These are phyloP conservation scores for Helminthosporium solani DNA, from an alignment of 2,329 filamentous ascomycete species.

Conservation along the genomic window DNA sequence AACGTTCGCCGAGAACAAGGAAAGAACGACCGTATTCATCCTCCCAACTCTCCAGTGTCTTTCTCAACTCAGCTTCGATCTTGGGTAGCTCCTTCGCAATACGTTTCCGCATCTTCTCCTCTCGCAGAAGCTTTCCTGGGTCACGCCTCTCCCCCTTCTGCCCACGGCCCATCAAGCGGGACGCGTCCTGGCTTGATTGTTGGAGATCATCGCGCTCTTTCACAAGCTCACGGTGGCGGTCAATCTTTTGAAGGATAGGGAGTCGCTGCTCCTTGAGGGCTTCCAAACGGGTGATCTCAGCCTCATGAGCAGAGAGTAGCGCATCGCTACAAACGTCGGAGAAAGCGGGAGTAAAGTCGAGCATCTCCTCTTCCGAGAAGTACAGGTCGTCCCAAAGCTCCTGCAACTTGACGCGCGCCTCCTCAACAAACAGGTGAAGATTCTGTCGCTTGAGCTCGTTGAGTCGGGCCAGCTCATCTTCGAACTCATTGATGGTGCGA, in stretches of 20 bases:
- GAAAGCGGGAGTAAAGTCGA: conserved; percentile 95
- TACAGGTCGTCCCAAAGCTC: conserved; percentile 94
- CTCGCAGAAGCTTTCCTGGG: conserved; percentile 85
- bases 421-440: conserved; percentile 92
- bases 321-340: conserved; percentile 97
- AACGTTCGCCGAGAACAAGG: conserved; percentile 86
- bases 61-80: conserved; percentile 79
- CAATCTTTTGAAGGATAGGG: conserved; percentile 78
- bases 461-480: conserved; percentile 81
- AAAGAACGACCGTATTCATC: conserved; percentile 93
- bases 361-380: conserved; percentile 97
- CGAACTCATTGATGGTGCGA: conserved; percentile 91
- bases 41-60: conserved; percentile 82
- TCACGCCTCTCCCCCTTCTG: conserved; percentile 93
- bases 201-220: conserved; percentile 83
- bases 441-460: conserved; percentile 96
- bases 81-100: conserved; percentile 96
- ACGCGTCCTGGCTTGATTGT: conserved; percentile 92
- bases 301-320: conserved; percentile 89
- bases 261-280: conserved; percentile 81
- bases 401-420: conserved; percentile 85
- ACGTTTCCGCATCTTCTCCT: conserved; percentile 98
- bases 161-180: conserved; percentile 84
- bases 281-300: conserved; percentile 81
- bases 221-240: conserved; percentile 78